Conservation (phyloP, 2,329 filamentous ascomycete species). For the Nemania serpens region DNA sequence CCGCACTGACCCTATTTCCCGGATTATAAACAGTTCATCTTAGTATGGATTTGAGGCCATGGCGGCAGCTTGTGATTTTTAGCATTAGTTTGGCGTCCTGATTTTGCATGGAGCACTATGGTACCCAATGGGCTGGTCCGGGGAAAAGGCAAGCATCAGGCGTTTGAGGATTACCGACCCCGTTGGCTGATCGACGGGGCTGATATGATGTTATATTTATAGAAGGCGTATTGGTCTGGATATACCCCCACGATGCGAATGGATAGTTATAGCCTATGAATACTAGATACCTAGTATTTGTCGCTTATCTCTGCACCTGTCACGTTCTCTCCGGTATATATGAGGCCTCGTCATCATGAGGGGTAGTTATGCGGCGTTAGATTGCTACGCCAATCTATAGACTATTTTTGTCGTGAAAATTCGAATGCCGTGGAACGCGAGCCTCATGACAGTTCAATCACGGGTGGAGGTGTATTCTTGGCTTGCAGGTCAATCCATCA, state of each 20-base stretch:
- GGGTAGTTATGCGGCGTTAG: slow-evolving; percentile 2
- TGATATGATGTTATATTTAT: slow-evolving; percentile 9
- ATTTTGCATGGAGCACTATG: slow-evolving; percentile 13
- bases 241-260: slow-evolving; percentile 26
- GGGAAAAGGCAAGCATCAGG: slow-evolving; percentile 21
- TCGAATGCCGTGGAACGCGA: background rate
- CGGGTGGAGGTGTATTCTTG: background rate
- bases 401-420: background rate
- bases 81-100: slow-evolving; percentile 43
- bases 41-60: slow-evolving; percentile 11
- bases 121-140: slow-evolving; percentile 1
- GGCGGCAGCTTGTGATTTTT: slow-evolving; percentile 14
- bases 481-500: background rate
- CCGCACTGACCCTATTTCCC: slow-evolving; percentile 51
- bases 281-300: background rate
- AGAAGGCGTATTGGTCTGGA: slow-evolving; percentile 26
- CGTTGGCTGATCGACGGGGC: background rate
- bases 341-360: slow-evolving; percentile 10
- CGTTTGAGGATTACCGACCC: slow-evolving; percentile 13
- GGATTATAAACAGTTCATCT: slow-evolving; percentile 26
- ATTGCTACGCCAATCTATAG: background rate
- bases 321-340: background rate
- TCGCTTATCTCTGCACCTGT: slow-evolving; percentile 2
- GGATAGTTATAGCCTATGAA: slow-evolving; percentile 8
- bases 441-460: background rate